phyloP scores from a whole-genome alignment of 257 asterid species.

The Gynochthodes officinalis region DNA sequence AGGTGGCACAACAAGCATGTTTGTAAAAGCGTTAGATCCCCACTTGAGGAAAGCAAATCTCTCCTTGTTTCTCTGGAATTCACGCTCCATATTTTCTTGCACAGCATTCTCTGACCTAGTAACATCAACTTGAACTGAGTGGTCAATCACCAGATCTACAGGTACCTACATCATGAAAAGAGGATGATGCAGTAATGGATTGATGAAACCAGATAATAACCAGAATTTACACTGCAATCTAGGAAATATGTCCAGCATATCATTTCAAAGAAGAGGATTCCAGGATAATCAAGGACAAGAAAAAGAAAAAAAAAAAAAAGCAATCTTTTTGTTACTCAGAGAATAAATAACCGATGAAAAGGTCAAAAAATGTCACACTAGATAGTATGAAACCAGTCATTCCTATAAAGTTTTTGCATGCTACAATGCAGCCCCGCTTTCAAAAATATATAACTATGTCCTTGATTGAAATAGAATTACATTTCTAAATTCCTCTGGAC shows the following conservation, averaged over 20 bases:
- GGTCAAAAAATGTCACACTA: not conserved
- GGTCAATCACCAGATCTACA: conserved; percentile 93
- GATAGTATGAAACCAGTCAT: not conserved
- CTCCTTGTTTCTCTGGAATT: conserved; percentile 92
- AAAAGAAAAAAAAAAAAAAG: not conserved
- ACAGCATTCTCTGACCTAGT: conserved; percentile 90
- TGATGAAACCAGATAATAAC: not conserved
- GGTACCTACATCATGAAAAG: conserved; percentile 66
- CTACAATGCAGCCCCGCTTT: not conserved
- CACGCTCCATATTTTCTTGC: conserved; percentile 88
- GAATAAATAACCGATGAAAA: not conserved
- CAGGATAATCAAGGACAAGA: too few relatives aligned
- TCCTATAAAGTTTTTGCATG: not conserved
- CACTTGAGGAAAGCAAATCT: conserved; percentile 97
- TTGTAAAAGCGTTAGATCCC: conserved; percentile 94
- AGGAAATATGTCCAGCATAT: not conserved
- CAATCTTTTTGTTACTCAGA: not conserved
- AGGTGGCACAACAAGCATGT: conserved; percentile 99
- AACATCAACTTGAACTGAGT: conserved; percentile 97
- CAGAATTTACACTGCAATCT: not conserved
- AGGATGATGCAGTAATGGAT: conserved; percentile 23
- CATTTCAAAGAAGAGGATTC: not conserved
- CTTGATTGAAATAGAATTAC: not conserved
- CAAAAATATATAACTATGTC: not conserved
- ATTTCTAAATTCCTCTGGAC: too few relatives aligned